Conservation (phyloP, 1,139 yeast species). For the Kurtzmaniella natalensis region DNA sequence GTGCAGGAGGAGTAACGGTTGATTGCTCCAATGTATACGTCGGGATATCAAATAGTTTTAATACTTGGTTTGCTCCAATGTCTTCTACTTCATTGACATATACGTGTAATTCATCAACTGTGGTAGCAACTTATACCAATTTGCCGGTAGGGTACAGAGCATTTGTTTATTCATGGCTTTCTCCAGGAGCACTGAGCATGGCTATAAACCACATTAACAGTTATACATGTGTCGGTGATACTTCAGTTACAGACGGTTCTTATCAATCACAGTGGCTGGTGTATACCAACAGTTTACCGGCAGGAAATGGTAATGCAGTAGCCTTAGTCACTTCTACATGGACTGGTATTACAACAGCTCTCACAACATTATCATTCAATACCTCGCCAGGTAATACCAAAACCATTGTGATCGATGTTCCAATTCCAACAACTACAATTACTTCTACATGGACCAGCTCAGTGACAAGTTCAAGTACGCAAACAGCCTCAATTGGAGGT, state of each 20-base stretch:
- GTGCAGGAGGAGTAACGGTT: constrained; percentile 9
- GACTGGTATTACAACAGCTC: constrained; percentile 7
- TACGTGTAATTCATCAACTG: constrained; percentile 15
- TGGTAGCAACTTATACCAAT: constrained; percentile 14
- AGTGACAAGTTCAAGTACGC: constrained; percentile 3
- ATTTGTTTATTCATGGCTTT: constrained; percentile 17
- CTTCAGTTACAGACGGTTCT: not conserved
- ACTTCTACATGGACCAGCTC: constrained; percentile 15
- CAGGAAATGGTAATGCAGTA: constrained; percentile 5
- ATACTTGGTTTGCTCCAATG: constrained; percentile 20
- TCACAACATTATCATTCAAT: constrained; percentile 13
- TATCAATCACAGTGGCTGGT: constrained; percentile 7
- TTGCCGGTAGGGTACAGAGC: constrained; percentile 31
- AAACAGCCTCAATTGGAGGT: not conserved
- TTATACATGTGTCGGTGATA: not conserved
- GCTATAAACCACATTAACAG: not conserved
- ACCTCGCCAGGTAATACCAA: constrained; percentile 10
- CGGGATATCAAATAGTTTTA: constrained; percentile 18
- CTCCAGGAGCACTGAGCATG: constrained; percentile 2
- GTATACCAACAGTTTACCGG: constrained; percentile 8
- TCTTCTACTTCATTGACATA: constrained; percentile 7
- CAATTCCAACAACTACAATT: constrained; percentile 17
- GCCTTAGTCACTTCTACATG: constrained; percentile 6
- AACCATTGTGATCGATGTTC: constrained; percentile 15
- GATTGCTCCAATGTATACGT: constrained; percentile 21